phyloP scores from a whole-genome alignment of 345 rosid genomes.

The Laguncularia racemosa region DNA sequence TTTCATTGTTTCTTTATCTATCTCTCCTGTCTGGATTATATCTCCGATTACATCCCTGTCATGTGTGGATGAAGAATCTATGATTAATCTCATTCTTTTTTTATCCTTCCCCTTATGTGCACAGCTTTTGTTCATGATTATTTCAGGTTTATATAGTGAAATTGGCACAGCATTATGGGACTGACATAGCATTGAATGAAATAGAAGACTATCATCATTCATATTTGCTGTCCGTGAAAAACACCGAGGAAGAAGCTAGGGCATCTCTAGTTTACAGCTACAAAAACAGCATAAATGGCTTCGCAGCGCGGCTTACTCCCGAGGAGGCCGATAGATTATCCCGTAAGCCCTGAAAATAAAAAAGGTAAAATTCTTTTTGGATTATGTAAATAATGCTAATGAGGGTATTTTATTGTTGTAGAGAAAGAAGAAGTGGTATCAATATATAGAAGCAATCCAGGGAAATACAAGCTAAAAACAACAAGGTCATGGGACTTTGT shows the following conservation, averaged over 20 bases:
- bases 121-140: no score
- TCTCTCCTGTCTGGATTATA: no score
- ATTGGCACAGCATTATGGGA: constrained; percentile 50
- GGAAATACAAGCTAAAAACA: constrained; percentile 51
- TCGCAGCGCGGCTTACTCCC: constrained; percentile 55
- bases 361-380: no score
- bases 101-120: no score
- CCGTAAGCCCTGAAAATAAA: constrained; percentile 12
- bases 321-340: constrained; percentile 66
- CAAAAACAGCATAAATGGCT: constrained; percentile 82
- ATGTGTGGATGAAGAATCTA: no score
- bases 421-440: constrained; percentile 60
- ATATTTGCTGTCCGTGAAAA: constrained; percentile 51
- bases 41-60: no score
- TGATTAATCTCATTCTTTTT: no score
- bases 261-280: constrained; percentile 80
- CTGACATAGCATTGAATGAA: constrained; percentile 35
- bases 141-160: constrained; percentile 64
- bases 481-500: constrained; percentile 90
- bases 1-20: no score
- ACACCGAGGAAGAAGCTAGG: constrained; percentile 52
- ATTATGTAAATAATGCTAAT: no score
- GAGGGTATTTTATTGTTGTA: constrained; percentile 4
- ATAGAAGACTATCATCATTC: constrained; percentile 61
- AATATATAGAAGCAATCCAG: constrained; percentile 36